These are phyloP conservation scores for Tylopilus intermedius DNA, from an alignment of 768 basidiomycete species.

Conservation along the genomic window DNA sequence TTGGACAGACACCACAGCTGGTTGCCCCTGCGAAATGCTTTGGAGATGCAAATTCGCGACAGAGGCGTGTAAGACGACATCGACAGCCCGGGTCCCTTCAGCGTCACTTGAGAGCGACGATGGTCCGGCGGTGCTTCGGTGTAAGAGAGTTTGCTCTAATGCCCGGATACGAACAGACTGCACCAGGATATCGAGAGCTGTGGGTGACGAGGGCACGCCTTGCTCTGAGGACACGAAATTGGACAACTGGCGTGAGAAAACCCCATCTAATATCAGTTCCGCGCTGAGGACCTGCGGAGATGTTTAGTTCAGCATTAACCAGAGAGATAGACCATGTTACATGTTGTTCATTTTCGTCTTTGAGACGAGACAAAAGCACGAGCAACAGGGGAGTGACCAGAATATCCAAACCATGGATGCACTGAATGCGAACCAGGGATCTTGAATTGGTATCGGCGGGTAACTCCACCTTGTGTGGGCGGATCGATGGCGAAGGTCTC, in stretches of 20 bases:
- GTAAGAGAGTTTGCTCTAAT: slow-evolving; percentile 41
- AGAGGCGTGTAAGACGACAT: slow-evolving; percentile 16
- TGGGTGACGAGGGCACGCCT: slow-evolving; percentile 12
- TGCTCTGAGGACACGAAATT: slow-evolving; percentile 25
- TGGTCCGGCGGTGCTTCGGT: neutral
- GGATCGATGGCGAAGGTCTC: slow-evolving; percentile 1
- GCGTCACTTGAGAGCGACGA: neutral
- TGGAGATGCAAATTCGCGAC: slow-evolving; percentile 17
- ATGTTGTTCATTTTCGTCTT: slow-evolving; percentile 42
- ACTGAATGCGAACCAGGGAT: slow-evolving; percentile 36
- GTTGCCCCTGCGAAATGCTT: slow-evolving; percentile 2
- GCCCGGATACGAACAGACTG: slow-evolving; percentile 38
- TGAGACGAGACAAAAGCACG: slow-evolving; percentile 39
- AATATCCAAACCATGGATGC: slow-evolving; percentile 35
- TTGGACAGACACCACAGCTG: neutral
- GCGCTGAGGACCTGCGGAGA: slow-evolving; percentile 32
- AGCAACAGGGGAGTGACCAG: slow-evolving; percentile 55
- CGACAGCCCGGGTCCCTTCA: slow-evolving; percentile 9
- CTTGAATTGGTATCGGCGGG: neutral
- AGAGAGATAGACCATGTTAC: slow-evolving; percentile 32
- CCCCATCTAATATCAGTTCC: slow-evolving; percentile 36
- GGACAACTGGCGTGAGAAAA: slow-evolving; percentile 40
- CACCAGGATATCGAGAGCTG: slow-evolving; percentile 40
- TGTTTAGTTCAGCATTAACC: slow-evolving; percentile 5
- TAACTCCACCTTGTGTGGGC: slow-evolving; percentile 4